Base-by-base conservation (phyloP, 176 grass and related monocot species). In the Oryza glumipatula region DNA sequence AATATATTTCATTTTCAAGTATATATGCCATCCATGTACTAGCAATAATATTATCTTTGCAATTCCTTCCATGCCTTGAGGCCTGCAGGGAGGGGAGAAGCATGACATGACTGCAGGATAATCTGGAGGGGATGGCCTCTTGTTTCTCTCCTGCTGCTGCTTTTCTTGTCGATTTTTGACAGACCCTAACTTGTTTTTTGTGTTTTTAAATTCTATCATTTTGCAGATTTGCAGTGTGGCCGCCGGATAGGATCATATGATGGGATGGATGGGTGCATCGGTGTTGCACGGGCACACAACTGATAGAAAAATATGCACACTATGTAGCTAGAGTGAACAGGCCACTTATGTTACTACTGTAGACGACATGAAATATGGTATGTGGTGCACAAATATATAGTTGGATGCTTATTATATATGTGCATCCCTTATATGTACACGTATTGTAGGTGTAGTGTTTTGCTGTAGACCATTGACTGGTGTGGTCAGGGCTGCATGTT, bases 321-420 rank as follows among this genome's bases (percentile, higher is more conserved):
- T 38, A 15, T 5, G 47, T 52, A 58, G 54, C 19, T 46, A 86
- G 82, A 58, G 67, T 58, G 74, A 78, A 73, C 74, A 90, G 16
- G 14, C 17, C 33, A 47, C 79, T 78, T 60, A 82, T 86, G 88
- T 73, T 86, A 73, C 67, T 60, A 86, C 78, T 86, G 83, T 90
- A 86, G 83, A 86, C 74, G 83, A 82, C 83, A 90, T 86, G 83
- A 90, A 90, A 90, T 90, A 90, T 86, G 58, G 74, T 82, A 86
- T 51, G 30, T 28, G 79, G 14, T 47, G 46, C 78, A 73, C 24
- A 82, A 15, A 74, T 88, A 86, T 63, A 63, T 63, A 11, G 21
- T n/a, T 23, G 58, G 5, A 10, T 63, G 58, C 58, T 63, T 63
- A 63, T 82, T 79, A 81, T 89, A 89, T 81, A 76, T 76, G 82